phyloP scores from a whole-genome alignment of 23 red algal species.

The Chondrus crispus region DNA sequence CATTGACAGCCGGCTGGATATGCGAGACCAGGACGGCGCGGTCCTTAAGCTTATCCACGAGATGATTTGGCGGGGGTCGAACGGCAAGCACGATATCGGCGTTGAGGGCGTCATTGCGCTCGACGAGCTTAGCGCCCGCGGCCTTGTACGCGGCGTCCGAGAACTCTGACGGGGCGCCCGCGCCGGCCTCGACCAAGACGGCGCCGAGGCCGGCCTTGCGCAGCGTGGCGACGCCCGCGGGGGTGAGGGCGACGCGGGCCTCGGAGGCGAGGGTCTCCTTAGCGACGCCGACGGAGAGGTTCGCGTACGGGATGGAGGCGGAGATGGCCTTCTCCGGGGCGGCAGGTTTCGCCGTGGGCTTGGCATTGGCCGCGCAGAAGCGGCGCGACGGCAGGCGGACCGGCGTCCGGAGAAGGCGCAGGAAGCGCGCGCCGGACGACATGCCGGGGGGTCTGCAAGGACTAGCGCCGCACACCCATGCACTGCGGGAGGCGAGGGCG shows the following conservation, averaged over 20 bases:
- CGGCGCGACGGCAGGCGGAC: not conserved
- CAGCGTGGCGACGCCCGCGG: conserved; percentile 36
- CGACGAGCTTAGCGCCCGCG: conserved; percentile 47
- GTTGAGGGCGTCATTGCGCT: conserved; percentile 22
- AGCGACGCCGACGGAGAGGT: conserved; percentile 54
- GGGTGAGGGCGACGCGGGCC: conserved; percentile 65
- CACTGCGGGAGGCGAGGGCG: not conserved
- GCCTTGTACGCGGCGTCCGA: conserved; percentile 38
- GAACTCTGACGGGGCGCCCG: conserved; percentile 41
- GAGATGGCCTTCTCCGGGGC: not conserved
- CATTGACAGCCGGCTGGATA: conserved; percentile 58
- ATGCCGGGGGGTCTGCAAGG: not conserved
- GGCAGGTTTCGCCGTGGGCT: not conserved
- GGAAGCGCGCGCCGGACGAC: not conserved
- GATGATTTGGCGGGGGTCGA: not conserved
- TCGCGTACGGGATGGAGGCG: conserved; percentile 49
- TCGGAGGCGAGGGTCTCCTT: conserved; percentile 34
- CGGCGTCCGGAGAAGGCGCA: not conserved
- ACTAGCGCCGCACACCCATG: not conserved
- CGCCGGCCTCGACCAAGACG: conserved; percentile 33
- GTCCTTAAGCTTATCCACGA: conserved; percentile 26
- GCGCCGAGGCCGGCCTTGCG: conserved; percentile 32
- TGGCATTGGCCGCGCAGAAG: not conserved
- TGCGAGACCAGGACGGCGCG: conserved; percentile 29
- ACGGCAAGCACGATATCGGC: conserved; percentile 64